Evolutionary conservation across 1,284 basidiomycete species (phyloP).

Genomic region (Malassezia obtusa): DNA sequence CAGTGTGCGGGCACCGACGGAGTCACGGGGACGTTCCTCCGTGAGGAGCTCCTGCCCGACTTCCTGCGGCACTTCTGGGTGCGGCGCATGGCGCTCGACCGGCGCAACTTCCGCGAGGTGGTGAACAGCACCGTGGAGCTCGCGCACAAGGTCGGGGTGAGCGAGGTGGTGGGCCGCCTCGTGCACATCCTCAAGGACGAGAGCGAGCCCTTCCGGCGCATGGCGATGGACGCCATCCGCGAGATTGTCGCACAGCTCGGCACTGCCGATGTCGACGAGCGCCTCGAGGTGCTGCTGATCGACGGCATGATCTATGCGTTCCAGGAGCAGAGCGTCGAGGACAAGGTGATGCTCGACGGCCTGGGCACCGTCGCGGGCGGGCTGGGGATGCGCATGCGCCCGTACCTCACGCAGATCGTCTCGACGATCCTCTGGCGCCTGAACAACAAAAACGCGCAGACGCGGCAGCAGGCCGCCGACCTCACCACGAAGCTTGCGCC

Average conservation of each 20-base stretch:
- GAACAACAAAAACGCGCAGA: slow-evolving; percentile 98
- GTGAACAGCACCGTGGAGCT: slow-evolving; percentile 98
- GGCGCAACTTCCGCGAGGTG: slow-evolving; percentile 90
- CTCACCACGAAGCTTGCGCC: slow-evolving; percentile 85
- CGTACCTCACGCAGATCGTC: slow-evolving; percentile 95
- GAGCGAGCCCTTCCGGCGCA: slow-evolving; percentile 87
- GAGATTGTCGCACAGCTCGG: slow-evolving; percentile 87
- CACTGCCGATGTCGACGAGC: slow-evolving; percentile 90
- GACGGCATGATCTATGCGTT: slow-evolving; percentile 99
- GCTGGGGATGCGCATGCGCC: slow-evolving; percentile 92
- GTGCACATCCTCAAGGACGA: slow-evolving; percentile 83
- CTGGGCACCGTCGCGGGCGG: slow-evolving; percentile 95
- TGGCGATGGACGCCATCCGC: slow-evolving; percentile 99
- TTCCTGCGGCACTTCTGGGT: slow-evolving; percentile 98
- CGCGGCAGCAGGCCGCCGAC: slow-evolving; percentile 96
- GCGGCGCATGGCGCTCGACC: slow-evolving; percentile 89
- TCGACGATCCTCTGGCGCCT: slow-evolving; percentile 99
- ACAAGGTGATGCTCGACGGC: slow-evolving; percentile 97
- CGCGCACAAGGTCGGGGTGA: slow-evolving; percentile 88
- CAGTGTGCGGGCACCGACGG: slow-evolving; percentile 91
- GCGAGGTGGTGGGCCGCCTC: slow-evolving; percentile 86
- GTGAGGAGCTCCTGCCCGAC: slow-evolving; percentile 94
- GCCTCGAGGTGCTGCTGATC: slow-evolving; percentile 82
- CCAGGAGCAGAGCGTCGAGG: slow-evolving; percentile 98
- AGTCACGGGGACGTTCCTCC: slow-evolving; percentile 50